Conservation (phyloP, 176 grass and related monocot genomes). For the Avena insularis region DNA sequence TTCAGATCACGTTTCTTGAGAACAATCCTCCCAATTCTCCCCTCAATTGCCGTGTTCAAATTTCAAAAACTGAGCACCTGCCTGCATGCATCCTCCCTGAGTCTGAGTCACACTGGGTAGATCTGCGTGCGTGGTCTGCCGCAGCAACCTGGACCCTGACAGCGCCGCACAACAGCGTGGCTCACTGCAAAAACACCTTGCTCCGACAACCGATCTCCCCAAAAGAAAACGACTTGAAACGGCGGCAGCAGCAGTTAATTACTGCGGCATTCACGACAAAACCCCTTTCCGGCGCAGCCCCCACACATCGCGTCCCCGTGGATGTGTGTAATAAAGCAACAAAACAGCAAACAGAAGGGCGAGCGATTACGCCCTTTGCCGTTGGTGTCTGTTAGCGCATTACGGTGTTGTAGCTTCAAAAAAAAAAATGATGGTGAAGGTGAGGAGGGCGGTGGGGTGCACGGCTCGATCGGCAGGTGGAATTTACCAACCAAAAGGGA, state of each 20-base stretch:
- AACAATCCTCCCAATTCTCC: neutral
- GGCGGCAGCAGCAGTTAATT: neutral
- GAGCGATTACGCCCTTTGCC: slow-evolving; percentile 18
- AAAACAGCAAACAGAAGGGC: slow-evolving; percentile 26
- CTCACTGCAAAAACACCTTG: too few species aligned
- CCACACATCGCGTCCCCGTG: neutral
- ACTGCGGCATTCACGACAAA: slow-evolving; percentile 26
- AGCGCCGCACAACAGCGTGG: neutral
- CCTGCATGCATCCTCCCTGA: neutral
- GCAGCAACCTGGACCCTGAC: slow-evolving; percentile 45
- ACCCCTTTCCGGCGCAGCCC: neutral
- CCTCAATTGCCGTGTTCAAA: neutral
- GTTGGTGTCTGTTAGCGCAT: slow-evolving; percentile 19
- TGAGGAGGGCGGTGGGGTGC: neutral
- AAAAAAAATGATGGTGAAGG: too few species aligned
- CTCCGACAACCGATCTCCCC: neutral
- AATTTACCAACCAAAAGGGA: neutral
- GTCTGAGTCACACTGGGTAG: neutral
- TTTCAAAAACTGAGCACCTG: slow-evolving; percentile 6
- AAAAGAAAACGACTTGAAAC: neutral
- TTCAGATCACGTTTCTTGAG: neutral
- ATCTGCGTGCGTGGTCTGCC: slow-evolving; percentile 2
- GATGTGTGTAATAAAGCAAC: neutral
- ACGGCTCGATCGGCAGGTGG: slow-evolving; percentile 12
- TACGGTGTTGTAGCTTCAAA: neutral